Base-by-base conservation (phyloP, 1,139 yeast species). In the Kurtzmaniella quercitrusa region DNA sequence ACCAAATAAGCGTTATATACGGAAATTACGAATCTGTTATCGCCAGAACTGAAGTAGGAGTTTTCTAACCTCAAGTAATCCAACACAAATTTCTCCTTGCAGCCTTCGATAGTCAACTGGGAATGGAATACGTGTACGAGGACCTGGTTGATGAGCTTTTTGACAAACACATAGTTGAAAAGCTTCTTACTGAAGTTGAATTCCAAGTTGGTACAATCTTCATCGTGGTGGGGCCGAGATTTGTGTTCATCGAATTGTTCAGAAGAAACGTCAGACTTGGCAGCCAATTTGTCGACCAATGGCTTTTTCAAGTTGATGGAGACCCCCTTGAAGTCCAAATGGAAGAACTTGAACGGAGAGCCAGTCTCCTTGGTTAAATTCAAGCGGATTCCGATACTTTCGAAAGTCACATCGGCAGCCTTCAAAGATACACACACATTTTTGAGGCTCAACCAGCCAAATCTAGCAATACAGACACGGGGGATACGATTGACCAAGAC, bases 371-470 rank as follows among this genome's bases (percentile, higher is more conserved):
- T 50, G 33, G 58, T 53, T 12, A 63, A 44, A 44, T 65, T 64
- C 38, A 71, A 42, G 34, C 66, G 49, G 18, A 72, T 46, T 14
- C 55, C 49, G 3, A 70, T 40, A 29, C 49, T 56, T 7, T 59
- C 47, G 16, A 68, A 55, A 38, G 52, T 41, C 6, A 69, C 48
- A 2, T 47, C 41, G 2, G 51, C 51, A 10, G 43, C 38, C 2
- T 53, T 52, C 14, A 58, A 39, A 27, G 53, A 51, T 31, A 70
- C 53, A 2, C 60, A 55, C 25, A 71, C 55, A 19, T 66, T 60
- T 46, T 65, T 52, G 25, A 69, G 31, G 15, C 66, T 54, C 46
- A 70, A 52, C 63, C 75, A 68, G 16, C 77, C 75, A 16, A 73
- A 44, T 9, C 65, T 60, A 46, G 60, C 62, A 39, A 73, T 65